Evolutionary conservation across 148 eudicot species (phyloP), one percentile per base, ranked within the genome.

Genomic region (Talinum fruticosum): DNA sequence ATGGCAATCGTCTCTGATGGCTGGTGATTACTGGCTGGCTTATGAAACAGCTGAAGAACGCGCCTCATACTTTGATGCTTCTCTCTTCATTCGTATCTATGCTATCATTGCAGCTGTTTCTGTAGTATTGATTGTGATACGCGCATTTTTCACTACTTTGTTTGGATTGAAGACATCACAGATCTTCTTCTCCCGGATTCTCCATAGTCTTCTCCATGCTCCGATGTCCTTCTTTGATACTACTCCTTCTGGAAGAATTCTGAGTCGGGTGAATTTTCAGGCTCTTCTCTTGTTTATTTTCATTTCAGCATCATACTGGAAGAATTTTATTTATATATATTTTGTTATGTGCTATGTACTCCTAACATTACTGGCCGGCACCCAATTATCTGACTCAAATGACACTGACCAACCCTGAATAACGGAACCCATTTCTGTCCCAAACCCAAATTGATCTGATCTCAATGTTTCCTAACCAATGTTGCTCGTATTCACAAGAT

Each of bases 191-290:
- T 36, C 79, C 10, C 83, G 84, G 59, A 89, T 93, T 72, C 91
- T 96, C 62, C 76, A 69, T 68, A 89, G 94, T 85, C 85, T 96
- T 69, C 73, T 96, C 67, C 97, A 88, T 75, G 99, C 99, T 80
- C 99, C 99, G 74, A 96, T 96, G 97, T 86, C 97, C 44, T 96
- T 96, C 84, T 96, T 96, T 66, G 99, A 96, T 78, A 93, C 99
- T 35, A 96, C 97, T 51, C 99, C 99, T 73, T 96, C 99, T 0
- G 99, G 99, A 81, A 91, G 99, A 85, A 90, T 96, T 69, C 83
- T 96, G 35, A 96, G 92, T 82, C 88, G 99, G 97, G 99, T 95
- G 85, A 89, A 71, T 33, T 45, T 81, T 77, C 69, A 6, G 41
- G 26, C 38, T n/a, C 41, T 37, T 12, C 13, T 8, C 47, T 41